Percentiles rank a stretch among this genome's conserved stretches.
Evolutionary conservation across 2,329 filamentous ascomycete species (phyloP).

Genomic region (Cercospora sp.): DNA sequence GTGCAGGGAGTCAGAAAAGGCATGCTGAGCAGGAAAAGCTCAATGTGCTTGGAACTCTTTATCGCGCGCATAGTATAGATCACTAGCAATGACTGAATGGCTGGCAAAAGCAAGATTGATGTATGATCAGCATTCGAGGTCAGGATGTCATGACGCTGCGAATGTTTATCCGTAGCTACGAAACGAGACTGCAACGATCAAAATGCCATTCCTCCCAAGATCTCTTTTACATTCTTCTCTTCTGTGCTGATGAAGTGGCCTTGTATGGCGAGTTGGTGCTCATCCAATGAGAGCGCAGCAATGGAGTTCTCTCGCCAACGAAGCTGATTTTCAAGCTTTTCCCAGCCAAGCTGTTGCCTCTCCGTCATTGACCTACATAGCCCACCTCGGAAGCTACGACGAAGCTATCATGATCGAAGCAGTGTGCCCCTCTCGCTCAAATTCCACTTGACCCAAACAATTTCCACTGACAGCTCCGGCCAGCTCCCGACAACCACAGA

Average conservation of each 20-base stretch:
- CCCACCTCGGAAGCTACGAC: neutral
- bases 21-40: constrained; percentile 20
- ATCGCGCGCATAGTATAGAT: constrained; percentile 28
- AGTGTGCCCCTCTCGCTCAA: neutral
- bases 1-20: constrained; percentile 25
- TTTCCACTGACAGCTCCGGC: neutral
- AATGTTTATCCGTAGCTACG: constrained; percentile 25
- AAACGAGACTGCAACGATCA: constrained; percentile 18
- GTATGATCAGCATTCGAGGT: constrained; percentile 29
- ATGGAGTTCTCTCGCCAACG: neutral
- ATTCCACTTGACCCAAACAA: neutral
- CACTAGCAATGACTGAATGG: constrained; percentile 29
- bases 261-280: neutral
- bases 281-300: constrained; percentile 6
- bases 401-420: constrained; percentile 9
- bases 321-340: constrained; percentile 5
- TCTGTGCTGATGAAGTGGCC: neutral
- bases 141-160: constrained; percentile 25
- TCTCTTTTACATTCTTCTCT: neutral
- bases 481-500: constrained; percentile 12
- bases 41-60: constrained; percentile 23
- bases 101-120: constrained; percentile 31
- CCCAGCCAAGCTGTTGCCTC: constrained; percentile 6
- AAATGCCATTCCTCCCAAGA: neutral
- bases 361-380: constrained; percentile 3